A percentile compares a stretch with the other conserved stretches of the same genome.
Evolutionary conservation across 140 eudicot genomes (phyloP).

Genomic region (Cichorium intybus): DNA sequence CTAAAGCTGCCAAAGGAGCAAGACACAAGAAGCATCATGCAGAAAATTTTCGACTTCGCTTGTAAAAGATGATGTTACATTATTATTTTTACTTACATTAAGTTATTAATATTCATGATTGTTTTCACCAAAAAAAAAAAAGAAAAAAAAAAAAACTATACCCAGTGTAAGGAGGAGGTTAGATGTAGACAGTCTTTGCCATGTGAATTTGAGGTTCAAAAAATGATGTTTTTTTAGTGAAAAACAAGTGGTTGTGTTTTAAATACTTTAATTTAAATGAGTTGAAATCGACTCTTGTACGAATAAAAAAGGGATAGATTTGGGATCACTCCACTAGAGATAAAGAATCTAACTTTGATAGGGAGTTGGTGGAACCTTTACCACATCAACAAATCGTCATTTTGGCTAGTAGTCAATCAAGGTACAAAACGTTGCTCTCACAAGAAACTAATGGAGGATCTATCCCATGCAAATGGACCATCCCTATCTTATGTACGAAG

Average conservation of each 20-base stretch:
- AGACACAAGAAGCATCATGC: slow-evolving; percentile 58
- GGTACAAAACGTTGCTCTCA: background rate
- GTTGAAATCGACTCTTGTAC: background rate
- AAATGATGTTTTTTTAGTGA: no score
- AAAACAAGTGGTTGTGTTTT: no score
- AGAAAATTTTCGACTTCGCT: slow-evolving; percentile 61
- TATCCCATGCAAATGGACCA: background rate
- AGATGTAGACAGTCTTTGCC: background rate
- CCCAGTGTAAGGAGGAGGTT: background rate
- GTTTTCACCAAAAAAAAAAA: slow-evolving; percentile 6
- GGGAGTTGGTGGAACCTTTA: background rate
- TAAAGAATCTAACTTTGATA: background rate
- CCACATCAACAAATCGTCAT: background rate
- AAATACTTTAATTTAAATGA: no score
- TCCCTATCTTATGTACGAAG: background rate
- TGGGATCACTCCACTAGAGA: background rate
- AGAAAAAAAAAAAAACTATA: background rate
- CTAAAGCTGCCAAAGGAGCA: slow-evolving; percentile 62
- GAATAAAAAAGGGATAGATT: background rate
- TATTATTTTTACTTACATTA: background rate
- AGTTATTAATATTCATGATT: slow-evolving; percentile 7
- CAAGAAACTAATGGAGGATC: background rate
- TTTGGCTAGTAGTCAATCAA: background rate
- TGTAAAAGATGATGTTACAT: slow-evolving; percentile 55
- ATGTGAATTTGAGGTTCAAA: no score